Conservation (phyloP, 1,284 basidiomycete species). For the Malassezia globosa region DNA sequence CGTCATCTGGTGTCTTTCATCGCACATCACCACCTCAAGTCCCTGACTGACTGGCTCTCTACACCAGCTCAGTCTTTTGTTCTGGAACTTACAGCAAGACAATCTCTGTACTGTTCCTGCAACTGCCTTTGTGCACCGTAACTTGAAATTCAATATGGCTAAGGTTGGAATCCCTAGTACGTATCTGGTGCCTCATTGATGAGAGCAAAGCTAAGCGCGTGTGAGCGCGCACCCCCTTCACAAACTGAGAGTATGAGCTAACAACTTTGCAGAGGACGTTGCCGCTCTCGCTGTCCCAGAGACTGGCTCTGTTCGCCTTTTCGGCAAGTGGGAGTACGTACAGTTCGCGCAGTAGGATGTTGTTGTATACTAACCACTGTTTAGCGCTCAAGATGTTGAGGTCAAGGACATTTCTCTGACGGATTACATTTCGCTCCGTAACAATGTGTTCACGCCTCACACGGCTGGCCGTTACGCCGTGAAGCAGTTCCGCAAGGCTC, state of each 20-base stretch:
- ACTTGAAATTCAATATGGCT: conserved; percentile 27
- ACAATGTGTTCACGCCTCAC: conserved; percentile 90
- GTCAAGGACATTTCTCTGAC: conserved; percentile 76
- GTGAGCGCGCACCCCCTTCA: no score
- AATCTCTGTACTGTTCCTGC: conserved; percentile 6
- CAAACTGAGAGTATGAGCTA: conserved; percentile 5
- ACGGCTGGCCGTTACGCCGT: conserved; percentile 98
- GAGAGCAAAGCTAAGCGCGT: no score
- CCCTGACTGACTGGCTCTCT: conserved; percentile 13
- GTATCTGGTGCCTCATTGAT: conserved; percentile 11
- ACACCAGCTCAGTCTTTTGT: conserved; percentile 12
- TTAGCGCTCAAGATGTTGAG: conserved; percentile 62
- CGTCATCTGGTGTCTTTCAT: conserved; percentile 8
- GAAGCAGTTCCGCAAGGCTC: conserved; percentile 99
- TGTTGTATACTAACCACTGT: conserved; percentile 3
- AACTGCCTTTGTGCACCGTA: conserved; percentile 4
- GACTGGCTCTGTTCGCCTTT: conserved; percentile 42
- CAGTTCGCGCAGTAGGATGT: neutral
- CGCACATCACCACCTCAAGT: conserved; percentile 18
- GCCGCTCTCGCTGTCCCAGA: conserved; percentile 37
- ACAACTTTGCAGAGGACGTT: conserved; percentile 37
- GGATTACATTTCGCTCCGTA: conserved; percentile 98
- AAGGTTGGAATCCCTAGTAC: conserved; percentile 41
- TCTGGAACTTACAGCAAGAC: conserved; percentile 8
- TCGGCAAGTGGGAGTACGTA: conserved; percentile 44